Percentiles rank a stretch among this genome's conserved stretches.
These are phyloP conservation scores for Spizellomyces sp. DNA, from an alignment of 192 early-diverging fungal species.

Conservation along the genomic window DNA sequence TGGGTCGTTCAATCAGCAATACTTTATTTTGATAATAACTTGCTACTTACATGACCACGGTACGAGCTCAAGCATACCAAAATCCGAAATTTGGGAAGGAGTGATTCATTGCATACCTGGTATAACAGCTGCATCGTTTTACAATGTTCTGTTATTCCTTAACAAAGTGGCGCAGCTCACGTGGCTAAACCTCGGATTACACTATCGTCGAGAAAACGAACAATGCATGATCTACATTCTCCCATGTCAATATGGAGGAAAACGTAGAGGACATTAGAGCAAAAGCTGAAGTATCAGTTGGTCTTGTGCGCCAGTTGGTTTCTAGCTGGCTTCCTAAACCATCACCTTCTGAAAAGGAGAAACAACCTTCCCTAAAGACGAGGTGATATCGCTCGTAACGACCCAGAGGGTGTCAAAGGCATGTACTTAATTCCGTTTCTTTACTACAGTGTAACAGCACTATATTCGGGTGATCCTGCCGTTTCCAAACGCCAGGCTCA, in stretches of 20 bases:
- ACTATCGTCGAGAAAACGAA: neutral
- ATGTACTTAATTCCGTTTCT: neutral
- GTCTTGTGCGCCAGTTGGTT: conserved; percentile 13
- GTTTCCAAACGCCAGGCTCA: neutral
- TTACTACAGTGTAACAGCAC: neutral
- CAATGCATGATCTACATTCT: neutral
- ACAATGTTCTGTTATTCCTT: too few relatives aligned
- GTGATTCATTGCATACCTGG: too few relatives aligned
- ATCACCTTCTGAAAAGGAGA: neutral
- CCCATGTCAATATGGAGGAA: conserved; percentile 2
- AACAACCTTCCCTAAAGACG: neutral
- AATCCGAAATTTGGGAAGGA: too few relatives aligned
- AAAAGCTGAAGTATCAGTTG: conserved; percentile 24
- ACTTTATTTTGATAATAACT: too few relatives aligned
- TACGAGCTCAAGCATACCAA: too few relatives aligned
- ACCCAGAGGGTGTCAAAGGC: neutral
- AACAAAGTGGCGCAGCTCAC: too few relatives aligned
- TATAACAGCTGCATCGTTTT: too few relatives aligned
- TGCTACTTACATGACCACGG: too few relatives aligned
- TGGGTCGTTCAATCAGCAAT: too few relatives aligned
- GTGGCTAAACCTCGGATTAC: too few relatives aligned
- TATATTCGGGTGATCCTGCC: conserved; percentile 8
- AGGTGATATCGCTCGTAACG: neutral
- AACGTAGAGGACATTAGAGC: conserved; percentile 1
- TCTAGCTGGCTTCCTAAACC: conserved; percentile 20